Base-by-base conservation (phyloP, 1,284 basidiomycete species). In the Sporisorium exsertum region DNA sequence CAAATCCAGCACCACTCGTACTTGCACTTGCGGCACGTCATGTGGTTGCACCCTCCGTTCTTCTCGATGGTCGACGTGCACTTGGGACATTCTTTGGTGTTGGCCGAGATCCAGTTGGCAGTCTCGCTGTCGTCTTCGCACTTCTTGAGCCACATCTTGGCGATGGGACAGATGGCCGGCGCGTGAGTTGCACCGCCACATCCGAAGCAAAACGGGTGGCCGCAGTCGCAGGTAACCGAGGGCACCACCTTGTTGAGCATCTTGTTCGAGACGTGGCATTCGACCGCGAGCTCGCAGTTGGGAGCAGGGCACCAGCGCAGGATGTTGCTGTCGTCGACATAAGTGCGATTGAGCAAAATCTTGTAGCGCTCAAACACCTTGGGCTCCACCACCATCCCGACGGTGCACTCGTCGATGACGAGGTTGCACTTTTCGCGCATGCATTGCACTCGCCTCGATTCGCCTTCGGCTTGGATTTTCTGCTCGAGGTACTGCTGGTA, bases 101-200 rank as follows among this genome's bases (percentile, higher is more conserved):
- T 97, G 78, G 95, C 97, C 89, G 93, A 94, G 87, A 99, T 95
- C 96, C 96, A 99, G 86, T 99, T 98, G 43, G 95, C 94, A 24
- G 96, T 99, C 88, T 99, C 97, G 77, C 93, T 94, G 85, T 99
- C 96, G 85, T 99, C 96, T 62, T 91, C 91, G 86, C 96, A 98
- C 87, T 99, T 99, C 89, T 93, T 94, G 82, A 97, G 87, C 97
- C 97, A 99, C 87, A 94, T 89, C 88, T 90, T 92, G 79, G 95
- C 94, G 27, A 97, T 91, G 12, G 88, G 88, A 87, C 96, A 99
- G 53, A 97, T 90, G 49, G 96, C 91, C 0, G 96, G 96, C 32
- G 94, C 90, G 85, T 99, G 96, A 81, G 96, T 94, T 73, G 77
- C 73, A 22, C 80, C 54, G 37, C 78, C 80, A 47, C 85, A 86